Base-by-base conservation (phyloP, 1,284 basidiomycete species). In the Sanghuangporus sanghuang region DNA sequence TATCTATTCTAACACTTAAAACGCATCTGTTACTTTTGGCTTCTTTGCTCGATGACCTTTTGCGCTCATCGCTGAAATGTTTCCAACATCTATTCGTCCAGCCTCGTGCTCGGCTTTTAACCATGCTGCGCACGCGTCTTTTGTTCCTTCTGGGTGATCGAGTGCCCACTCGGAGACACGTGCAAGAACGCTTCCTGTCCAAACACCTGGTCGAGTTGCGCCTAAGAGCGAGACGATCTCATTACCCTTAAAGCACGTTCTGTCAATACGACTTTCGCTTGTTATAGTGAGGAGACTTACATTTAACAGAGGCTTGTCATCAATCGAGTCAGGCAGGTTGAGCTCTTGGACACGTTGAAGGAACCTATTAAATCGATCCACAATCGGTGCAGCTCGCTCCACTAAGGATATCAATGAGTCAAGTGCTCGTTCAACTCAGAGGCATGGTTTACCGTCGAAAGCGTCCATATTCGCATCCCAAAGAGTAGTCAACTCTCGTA, bases 141-240 rank as follows among this genome's bases (percentile, higher is more conserved):
- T 83, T 1, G 84, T 83, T 0, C 79, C 81, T 1, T 78, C 70
- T 0, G 94, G 92, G 72, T 94, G 77, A 42, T 85, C 86, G 11
- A 97, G 80, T 72, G 95, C 93, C 92, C 93, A 96, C 66, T 86
- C 83, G 23, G 92, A 73, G 48, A 96, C 80, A 44, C 80, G 81
- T 18, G 79, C 75, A n/a, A 92, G 78, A 18, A 89, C 81, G 27
- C 80, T 74, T 35, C 84, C 81, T 6, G 87, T 84, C 85, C 92
- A 89, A 1, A 84, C 82, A 1, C 93, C 92, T 1, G 87, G 81
- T 66, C 79, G 82, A 2, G 77, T 75, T 8, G 77, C 78, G 1
- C 77, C 79, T 7, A 96, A 78, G 4, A 85, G 72, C 27, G 76
- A 67, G 6, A 84, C 77, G 50, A 95, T 78, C 59, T 89, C 84